These are phyloP conservation scores for Scedosporium aurantiacum DNA, from an alignment of 2,329 filamentous ascomycete genomes.

Conservation along the genomic window DNA sequence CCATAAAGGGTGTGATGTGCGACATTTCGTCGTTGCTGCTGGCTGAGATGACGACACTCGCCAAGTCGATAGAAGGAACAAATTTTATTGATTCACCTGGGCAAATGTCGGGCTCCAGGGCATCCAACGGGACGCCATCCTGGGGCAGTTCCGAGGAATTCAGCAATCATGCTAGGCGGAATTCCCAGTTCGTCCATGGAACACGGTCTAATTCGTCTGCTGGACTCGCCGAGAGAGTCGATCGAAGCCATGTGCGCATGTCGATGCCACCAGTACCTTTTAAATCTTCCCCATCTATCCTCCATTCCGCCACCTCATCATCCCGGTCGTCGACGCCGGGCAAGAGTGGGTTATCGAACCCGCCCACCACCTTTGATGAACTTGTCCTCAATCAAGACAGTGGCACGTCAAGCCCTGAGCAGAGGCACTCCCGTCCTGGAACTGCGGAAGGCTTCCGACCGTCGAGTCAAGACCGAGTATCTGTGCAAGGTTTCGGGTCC, in stretches of 20 bases:
- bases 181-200: constrained; percentile 42
- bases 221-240: constrained; percentile 28
- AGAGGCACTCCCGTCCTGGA: constrained; percentile 22
- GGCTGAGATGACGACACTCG: constrained; percentile 64
- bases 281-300: constrained; percentile 24
- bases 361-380: constrained; percentile 34
- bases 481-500: constrained; percentile 60
- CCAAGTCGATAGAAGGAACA: constrained; percentile 61
- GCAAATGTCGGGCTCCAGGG: constrained; percentile 27
- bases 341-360: constrained; percentile 29
- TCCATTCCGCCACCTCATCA: constrained; percentile 34
- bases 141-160: constrained; percentile 29
- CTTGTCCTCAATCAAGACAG: constrained; percentile 25
- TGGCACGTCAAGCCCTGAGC: constrained; percentile 32
- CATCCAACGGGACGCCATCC: constrained; percentile 24
- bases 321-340: constrained; percentile 41
- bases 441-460: constrained; percentile 35
- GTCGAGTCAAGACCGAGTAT: constrained; percentile 44
- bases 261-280: constrained; percentile 64
- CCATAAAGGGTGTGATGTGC: constrained; percentile 71
- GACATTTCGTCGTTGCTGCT: constrained; percentile 64
- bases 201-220: constrained; percentile 44
- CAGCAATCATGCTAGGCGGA: constrained; percentile 33
- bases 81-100: constrained; percentile 70
- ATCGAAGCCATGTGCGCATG: constrained; percentile 60